These are phyloP conservation scores for Arabidopsis suecica DNA, from an alignment of 345 rosid genomes.

Conservation along the genomic window DNA sequence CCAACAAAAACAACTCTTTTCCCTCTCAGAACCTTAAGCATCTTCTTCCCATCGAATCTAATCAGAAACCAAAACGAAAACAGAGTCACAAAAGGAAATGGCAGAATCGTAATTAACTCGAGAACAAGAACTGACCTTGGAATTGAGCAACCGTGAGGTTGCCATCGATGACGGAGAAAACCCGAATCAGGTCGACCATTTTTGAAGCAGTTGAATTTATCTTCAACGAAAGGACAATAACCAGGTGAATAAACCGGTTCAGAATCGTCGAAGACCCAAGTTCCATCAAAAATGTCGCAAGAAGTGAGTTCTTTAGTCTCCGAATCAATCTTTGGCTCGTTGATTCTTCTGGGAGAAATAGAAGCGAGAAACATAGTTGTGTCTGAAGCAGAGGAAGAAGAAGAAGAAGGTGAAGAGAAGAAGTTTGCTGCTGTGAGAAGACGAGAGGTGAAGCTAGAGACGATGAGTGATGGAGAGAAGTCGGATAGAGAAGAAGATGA, in stretches of 20 bases:
- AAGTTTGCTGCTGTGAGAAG: slow-evolving; percentile 56
- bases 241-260: slow-evolving; percentile 60
- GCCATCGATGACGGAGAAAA: slow-evolving; percentile 58
- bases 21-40: slow-evolving; percentile 64
- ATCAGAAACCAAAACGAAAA: neutral
- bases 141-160: slow-evolving; percentile 60
- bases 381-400: slow-evolving; percentile 33
- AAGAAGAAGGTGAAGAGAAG: slow-evolving; percentile 53
- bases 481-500: slow-evolving; percentile 50
- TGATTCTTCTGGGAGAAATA: slow-evolving; percentile 49
- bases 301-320: slow-evolving; percentile 47
- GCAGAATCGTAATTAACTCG: neutral
- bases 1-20: slow-evolving; percentile 73
- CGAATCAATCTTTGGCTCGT: slow-evolving; percentile 31
- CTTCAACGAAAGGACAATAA: slow-evolving; percentile 64
- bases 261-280: slow-evolving; percentile 62
- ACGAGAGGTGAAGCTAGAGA: slow-evolving; percentile 56
- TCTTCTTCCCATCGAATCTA: slow-evolving; percentile 66
- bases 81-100: neutral
- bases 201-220: slow-evolving; percentile 63
- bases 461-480: slow-evolving; percentile 50
- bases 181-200: slow-evolving; percentile 60
- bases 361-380: slow-evolving; percentile 52
- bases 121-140: slow-evolving; percentile 51
- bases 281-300: slow-evolving; percentile 70